Conservation (phyloP, 768 basidiomycete genomes). For the Xanthoconium stramineum region DNA sequence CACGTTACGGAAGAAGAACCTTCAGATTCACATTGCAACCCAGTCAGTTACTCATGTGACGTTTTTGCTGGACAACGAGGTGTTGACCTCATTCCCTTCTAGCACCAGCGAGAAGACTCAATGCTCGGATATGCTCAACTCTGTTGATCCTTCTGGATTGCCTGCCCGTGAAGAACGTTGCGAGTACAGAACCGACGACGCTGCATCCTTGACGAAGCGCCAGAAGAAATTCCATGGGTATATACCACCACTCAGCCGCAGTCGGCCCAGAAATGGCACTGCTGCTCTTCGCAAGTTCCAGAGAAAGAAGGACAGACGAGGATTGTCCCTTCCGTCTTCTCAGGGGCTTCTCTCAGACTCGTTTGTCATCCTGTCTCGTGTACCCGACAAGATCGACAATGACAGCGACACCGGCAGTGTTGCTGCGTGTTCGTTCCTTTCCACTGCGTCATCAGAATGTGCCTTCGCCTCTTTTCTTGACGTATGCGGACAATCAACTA, state of each 20-base stretch:
- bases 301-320: not conserved
- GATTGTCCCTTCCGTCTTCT: too few relatives aligned
- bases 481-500: too few relatives aligned
- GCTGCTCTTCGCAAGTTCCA: not conserved
- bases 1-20: constrained; percentile 20
- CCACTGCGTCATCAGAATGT: too few relatives aligned
- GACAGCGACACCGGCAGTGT: too few relatives aligned
- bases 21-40: constrained; percentile 16
- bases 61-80: not conserved
- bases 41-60: constrained; percentile 12
- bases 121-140: constrained; percentile 13
- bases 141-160: too few relatives aligned
- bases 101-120: constrained; percentile 23
- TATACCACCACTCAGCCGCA: constrained; percentile 10
- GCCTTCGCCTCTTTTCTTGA: too few relatives aligned
- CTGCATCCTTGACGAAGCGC: constrained; percentile 26
- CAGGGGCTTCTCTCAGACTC: too few relatives aligned
- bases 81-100: not conserved
- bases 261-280: not conserved
- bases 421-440: too few relatives aligned
- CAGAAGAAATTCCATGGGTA: constrained; percentile 22
- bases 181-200: constrained; percentile 24
- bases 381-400: too few relatives aligned
- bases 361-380: too few relatives aligned
- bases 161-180: too few relatives aligned